Evolutionary conservation across 116 monocot genomes (phyloP).

Genomic region (Zostera marina): DNA sequence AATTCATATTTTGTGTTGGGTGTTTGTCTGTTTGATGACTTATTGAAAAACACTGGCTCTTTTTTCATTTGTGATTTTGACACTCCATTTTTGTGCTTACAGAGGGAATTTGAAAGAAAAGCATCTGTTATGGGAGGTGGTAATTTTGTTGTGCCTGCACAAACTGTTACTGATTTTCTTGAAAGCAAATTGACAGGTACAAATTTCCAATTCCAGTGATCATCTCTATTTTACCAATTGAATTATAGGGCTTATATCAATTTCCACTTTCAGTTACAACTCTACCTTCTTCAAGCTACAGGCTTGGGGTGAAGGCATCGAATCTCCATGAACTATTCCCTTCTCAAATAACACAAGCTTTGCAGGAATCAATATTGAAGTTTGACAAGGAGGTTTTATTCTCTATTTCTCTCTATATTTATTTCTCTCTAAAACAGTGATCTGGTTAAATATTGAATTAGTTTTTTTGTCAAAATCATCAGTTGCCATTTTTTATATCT

Average conservation of each 20-base stretch:
- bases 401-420: background rate
- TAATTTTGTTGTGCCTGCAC: conserved; percentile 77
- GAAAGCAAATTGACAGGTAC: conserved; percentile 66
- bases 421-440: background rate
- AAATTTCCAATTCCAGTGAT: background rate
- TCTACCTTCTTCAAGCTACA: conserved; percentile 81
- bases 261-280: conserved; percentile 34
- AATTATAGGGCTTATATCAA: background rate
- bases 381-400: conserved; percentile 71
- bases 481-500: conserved; percentile 83
- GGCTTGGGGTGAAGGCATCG: conserved; percentile 70
- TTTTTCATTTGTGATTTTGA: background rate
- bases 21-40: background rate
- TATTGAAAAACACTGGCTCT: background rate
- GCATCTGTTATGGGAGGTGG: conserved; percentile 91
- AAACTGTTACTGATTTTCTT: conserved; percentile 89
- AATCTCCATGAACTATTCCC: conserved; percentile 79
- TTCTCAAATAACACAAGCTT: conserved; percentile 48
- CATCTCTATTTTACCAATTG: background rate
- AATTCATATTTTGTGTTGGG: no score
- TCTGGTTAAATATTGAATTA: background rate
- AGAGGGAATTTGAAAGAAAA: conserved; percentile 78
- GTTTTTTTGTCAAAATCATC: conserved; percentile 2
- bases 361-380: conserved; percentile 52
- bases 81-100: background rate